Evolutionary conservation across 129 eudicot species (phyloP).

Genomic region (Kitagawia praeruptora): DNA sequence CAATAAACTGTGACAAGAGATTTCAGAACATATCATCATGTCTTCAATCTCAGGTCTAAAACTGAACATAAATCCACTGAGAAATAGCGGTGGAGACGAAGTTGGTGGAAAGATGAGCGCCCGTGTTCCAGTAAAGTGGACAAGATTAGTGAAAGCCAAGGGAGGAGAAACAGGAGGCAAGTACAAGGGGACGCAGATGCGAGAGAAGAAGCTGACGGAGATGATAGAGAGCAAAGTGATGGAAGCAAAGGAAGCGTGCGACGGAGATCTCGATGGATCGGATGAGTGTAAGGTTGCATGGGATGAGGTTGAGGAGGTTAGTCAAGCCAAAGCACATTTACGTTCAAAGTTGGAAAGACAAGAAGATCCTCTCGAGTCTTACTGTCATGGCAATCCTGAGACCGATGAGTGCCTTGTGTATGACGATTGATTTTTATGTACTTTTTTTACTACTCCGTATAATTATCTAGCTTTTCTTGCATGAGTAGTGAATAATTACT

Average conservation of each 20-base stretch:
- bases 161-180: constrained; percentile 19
- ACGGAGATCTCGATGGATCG: constrained; percentile 20
- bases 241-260: constrained; percentile 31
- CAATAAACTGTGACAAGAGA: neutral
- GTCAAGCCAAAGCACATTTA: constrained; percentile 42
- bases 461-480: too few relatives aligned
- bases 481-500: too few relatives aligned
- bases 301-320: constrained; percentile 50
- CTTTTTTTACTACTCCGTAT: too few relatives aligned
- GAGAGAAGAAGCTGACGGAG: constrained; percentile 36
- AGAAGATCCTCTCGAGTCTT: constrained; percentile 32
- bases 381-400: neutral
- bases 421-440: neutral
- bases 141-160: constrained; percentile 2
- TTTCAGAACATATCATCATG: neutral
- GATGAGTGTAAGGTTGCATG: constrained; percentile 27
- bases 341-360: constrained; percentile 27
- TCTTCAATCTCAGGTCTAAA: neutral
- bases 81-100: neutral
- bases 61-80: neutral
- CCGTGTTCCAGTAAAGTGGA: neutral
- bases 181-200: constrained; percentile 34
- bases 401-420: neutral
- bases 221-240: constrained; percentile 39
- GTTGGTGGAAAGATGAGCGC: neutral